Evolutionary conservation across 257 asterid species (phyloP).

Genomic region (Coffea canephora): DNA sequence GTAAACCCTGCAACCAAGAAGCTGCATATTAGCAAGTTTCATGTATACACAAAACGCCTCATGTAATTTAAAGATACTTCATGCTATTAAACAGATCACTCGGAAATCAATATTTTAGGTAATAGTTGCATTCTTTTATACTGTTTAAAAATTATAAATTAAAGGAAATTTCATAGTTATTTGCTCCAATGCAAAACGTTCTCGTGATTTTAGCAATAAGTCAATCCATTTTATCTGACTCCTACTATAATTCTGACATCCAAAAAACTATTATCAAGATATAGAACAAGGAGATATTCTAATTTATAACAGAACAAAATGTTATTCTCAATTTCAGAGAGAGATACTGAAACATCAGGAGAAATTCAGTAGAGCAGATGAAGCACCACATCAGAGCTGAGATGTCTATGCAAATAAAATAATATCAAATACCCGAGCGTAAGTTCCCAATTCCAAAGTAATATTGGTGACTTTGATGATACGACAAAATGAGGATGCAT

Average conservation of each 20-base stretch:
- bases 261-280: background rate
- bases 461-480: background rate
- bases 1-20: constrained; percentile 59
- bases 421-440: background rate
- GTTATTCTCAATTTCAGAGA: background rate
- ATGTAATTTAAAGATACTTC: background rate
- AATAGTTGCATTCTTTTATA: background rate
- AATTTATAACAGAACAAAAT: no score
- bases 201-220: background rate
- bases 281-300: background rate
- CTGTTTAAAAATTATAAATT: no score
- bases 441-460: constrained; percentile 11
- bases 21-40: constrained; percentile 18
- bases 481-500: no score
- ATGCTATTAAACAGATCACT: background rate
- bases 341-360: background rate
- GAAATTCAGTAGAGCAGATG: background rate
- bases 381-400: background rate
- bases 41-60: background rate
- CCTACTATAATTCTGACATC: background rate
- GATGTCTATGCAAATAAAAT: background rate
- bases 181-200: no score
- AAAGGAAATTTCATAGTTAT: no score
- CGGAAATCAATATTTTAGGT: background rate
- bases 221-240: background rate